phyloP scores from a whole-genome alignment of 768 basidiomycete genomes.

The Termitomyces sp. region DNA sequence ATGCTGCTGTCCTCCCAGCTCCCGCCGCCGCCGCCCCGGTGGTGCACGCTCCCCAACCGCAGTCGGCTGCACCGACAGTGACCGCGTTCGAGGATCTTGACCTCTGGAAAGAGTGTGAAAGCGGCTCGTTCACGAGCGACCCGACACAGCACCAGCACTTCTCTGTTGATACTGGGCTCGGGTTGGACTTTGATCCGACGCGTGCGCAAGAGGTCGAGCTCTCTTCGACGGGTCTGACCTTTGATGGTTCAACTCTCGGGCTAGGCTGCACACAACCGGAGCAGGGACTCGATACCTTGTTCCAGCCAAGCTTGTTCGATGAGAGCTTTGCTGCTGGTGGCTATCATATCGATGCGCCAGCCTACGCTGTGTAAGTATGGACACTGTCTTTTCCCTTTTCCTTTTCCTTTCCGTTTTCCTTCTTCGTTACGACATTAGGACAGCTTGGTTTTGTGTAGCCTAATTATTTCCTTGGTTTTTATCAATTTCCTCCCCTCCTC shows the following conservation, averaged over 20 bases:
- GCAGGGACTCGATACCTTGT: slow-evolving; percentile 5
- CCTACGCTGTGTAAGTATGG: background rate
- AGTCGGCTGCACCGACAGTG: slow-evolving; percentile 5
- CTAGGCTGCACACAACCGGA: background rate
- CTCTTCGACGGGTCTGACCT: background rate
- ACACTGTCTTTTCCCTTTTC: background rate
- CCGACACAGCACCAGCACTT: background rate
- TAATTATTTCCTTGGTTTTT: background rate
- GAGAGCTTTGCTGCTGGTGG: background rate
- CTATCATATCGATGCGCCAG: background rate
- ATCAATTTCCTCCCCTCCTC: background rate
- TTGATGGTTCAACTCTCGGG: background rate
- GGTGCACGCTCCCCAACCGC: slow-evolving; percentile 21
- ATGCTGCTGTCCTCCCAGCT: slow-evolving; percentile 1
- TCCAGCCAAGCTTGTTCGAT: slow-evolving; percentile 4
- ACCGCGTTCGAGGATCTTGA: slow-evolving; percentile 11
- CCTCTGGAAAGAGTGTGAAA: background rate
- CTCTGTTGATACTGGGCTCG: background rate
- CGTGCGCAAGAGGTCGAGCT: slow-evolving; percentile 2
- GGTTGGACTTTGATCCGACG: background rate
- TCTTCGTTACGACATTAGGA: background rate
- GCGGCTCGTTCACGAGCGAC: background rate
- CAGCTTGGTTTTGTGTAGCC: background rate
- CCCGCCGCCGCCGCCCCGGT: slow-evolving; percentile 4
- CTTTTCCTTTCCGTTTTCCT: background rate